A percentile compares a stretch with the other conserved stretches of the same genome.
Evolutionary conservation across 2,329 filamentous ascomycete genomes (phyloP).

Genomic region (Didymella keratinophila): DNA sequence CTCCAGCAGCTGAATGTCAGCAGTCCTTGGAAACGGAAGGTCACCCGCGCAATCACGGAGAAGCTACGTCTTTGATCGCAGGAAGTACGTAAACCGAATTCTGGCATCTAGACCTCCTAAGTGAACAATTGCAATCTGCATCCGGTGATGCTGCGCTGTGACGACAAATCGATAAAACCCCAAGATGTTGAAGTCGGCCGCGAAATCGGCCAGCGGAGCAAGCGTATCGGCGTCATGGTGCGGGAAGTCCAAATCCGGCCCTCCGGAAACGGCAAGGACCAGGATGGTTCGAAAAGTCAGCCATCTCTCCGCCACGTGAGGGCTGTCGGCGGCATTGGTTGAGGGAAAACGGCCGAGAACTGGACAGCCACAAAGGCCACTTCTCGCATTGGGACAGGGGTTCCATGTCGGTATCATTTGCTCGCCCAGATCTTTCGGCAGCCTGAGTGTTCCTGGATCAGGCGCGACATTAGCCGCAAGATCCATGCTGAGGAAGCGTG

Average conservation of each 20-base stretch:
- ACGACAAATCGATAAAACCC: conserved; percentile 16
- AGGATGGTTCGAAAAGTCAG: conserved; percentile 20
- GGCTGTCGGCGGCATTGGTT: conserved; percentile 34
- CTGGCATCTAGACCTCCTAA: not conserved
- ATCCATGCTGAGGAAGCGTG: conserved; percentile 23
- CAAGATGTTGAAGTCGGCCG: conserved; percentile 23
- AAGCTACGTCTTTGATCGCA: conserved; percentile 22
- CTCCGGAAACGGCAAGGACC: conserved; percentile 30
- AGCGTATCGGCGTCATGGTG: conserved; percentile 16
- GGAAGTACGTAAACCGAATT: conserved; percentile 15
- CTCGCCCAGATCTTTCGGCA: conserved; percentile 31
- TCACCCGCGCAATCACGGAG: conserved; percentile 28
- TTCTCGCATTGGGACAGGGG: conserved; percentile 31
- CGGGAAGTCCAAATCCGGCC: conserved; percentile 22
- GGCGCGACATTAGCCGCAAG: conserved; percentile 28
- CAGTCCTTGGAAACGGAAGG: conserved; percentile 37
- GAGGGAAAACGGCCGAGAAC: conserved; percentile 30
- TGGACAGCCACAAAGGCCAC: conserved; percentile 38
- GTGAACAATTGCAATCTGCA: conserved; percentile 20
- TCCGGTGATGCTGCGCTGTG: conserved; percentile 18
- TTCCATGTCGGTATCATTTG: conserved; percentile 39
- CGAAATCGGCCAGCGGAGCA: conserved; percentile 25
- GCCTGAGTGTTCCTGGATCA: conserved; percentile 36
- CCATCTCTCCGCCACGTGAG: conserved; percentile 43
- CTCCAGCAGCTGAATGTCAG: conserved; percentile 33